phyloP scores from a whole-genome alignment of 2,329 filamentous ascomycete species.

The Fusarium aywerte region DNA sequence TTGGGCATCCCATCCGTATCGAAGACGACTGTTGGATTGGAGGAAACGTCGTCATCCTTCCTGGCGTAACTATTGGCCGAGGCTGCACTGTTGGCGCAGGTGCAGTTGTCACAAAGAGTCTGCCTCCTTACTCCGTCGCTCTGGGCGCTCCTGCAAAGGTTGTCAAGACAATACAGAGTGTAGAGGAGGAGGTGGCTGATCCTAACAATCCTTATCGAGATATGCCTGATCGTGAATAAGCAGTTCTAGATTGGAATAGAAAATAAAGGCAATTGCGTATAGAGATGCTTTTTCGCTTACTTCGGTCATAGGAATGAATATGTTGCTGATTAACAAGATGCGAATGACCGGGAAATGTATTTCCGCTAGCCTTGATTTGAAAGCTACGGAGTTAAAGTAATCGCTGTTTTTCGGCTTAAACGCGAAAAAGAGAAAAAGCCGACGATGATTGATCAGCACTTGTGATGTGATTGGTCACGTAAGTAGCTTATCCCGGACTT shows the following conservation, averaged over 20 bases:
- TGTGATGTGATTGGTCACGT: neutral
- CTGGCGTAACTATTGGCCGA: conserved; percentile 63
- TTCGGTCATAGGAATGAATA: too few relatives aligned
- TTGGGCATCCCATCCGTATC: conserved; percentile 58
- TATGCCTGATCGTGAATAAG: conserved; percentile 44
- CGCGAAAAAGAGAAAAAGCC: neutral
- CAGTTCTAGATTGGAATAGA: neutral
- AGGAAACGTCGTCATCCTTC: conserved; percentile 60
- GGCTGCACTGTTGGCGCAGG: conserved; percentile 63
- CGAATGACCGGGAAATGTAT: too few relatives aligned
- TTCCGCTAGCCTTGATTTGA: neutral
- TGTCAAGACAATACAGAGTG: conserved; percentile 57
- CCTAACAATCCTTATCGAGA: conserved; percentile 42
- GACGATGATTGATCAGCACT: neutral
- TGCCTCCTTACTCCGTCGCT: conserved; percentile 61
- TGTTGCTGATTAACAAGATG: neutral
- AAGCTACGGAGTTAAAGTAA: neutral
- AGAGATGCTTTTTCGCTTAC: neutral
- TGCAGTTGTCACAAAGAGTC: conserved; percentile 61
- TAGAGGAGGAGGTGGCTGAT: conserved; percentile 47
- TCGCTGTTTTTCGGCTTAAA: neutral
- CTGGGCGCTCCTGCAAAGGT: conserved; percentile 61
- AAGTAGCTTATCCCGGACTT: neutral
- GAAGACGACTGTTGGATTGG: conserved; percentile 68
- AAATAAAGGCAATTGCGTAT: neutral